Conservation (phyloP, 1,284 basidiomycete species). For the Mycosarcoma mackinlayi region DNA sequence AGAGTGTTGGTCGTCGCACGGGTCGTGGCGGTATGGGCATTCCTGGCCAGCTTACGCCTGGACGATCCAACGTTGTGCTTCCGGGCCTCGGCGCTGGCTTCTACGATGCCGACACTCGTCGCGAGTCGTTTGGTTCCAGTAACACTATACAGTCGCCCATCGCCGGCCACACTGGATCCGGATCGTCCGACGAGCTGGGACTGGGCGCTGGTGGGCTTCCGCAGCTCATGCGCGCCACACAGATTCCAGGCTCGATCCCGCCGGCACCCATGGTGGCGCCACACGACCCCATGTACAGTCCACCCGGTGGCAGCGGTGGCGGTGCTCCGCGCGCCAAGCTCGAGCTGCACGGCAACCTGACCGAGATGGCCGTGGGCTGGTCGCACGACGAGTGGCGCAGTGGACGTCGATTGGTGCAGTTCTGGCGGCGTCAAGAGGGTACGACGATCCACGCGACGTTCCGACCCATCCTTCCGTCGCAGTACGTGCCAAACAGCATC, state of each 20-base stretch:
- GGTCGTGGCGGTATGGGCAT: constrained; percentile 35
- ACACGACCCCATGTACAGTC: constrained; percentile 49
- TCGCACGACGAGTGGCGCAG: constrained; percentile 71
- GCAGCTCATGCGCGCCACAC: constrained; percentile 47
- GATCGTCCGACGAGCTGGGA: constrained; percentile 39
- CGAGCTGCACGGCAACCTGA: constrained; percentile 70
- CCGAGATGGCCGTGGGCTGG: constrained; percentile 72
- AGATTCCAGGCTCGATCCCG: constrained; percentile 34
- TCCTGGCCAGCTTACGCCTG: constrained; percentile 36
- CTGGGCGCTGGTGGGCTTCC: constrained; percentile 30
- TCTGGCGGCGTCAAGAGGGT: constrained; percentile 72
- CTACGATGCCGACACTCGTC: constrained; percentile 35
- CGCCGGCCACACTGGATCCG: constrained; percentile 26
- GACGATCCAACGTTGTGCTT: constrained; percentile 35
- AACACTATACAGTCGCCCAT: constrained; percentile 34
- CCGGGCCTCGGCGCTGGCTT: constrained; percentile 30
- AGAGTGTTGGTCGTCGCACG: constrained; percentile 25
- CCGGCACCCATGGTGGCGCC: constrained; percentile 23
- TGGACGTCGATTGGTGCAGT: constrained; percentile 72
- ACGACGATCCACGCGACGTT: constrained; percentile 71
- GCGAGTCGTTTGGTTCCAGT: constrained; percentile 36
- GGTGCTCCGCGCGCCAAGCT: constrained; percentile 55
- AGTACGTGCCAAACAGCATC: constrained; percentile 71
- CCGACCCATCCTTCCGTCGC: constrained; percentile 68
- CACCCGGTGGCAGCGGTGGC: constrained; percentile 29